Percentiles rank a stretch among this genome's conserved stretches.
These are phyloP conservation scores for Tolypocladium tundrense DNA, from an alignment of 2,329 filamentous ascomycete genomes.

Conservation along the genomic window DNA sequence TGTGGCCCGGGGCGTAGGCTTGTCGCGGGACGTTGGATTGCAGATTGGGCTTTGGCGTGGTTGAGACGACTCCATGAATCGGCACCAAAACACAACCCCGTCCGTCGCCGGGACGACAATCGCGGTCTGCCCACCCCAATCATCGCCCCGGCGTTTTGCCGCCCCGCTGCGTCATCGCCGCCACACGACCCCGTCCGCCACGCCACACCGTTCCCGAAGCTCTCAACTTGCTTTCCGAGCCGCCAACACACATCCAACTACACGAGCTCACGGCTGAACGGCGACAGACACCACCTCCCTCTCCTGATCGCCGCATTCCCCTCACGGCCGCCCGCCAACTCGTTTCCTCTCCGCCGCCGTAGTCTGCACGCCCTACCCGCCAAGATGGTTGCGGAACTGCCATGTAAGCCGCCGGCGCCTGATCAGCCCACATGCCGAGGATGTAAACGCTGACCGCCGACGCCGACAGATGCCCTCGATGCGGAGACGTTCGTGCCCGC, in stretches of 20 bases:
- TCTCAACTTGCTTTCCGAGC: not conserved
- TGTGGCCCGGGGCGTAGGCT: not conserved
- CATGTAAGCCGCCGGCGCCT: slow-evolving; percentile 26
- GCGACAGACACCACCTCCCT: not conserved
- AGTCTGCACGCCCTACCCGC: not conserved
- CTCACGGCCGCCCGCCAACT: not conserved
- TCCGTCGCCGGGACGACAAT: slow-evolving; percentile 5
- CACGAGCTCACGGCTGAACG: not conserved
- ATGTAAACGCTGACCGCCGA: slow-evolving; percentile 5
- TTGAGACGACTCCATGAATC: no score
- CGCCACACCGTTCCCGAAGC: not conserved
- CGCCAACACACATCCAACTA: not conserved
- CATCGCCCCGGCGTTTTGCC: not conserved
- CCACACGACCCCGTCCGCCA: not conserved
- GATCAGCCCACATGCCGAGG: not conserved
- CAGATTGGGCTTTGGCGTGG: not conserved
- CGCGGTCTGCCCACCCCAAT: not conserved
- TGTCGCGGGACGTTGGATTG: not conserved
- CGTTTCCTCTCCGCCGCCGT: not conserved
- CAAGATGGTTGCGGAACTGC: slow-evolving; percentile 37
- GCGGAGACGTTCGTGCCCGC: slow-evolving; percentile 67
- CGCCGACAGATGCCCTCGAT: slow-evolving; percentile 68
- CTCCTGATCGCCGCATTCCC: not conserved
- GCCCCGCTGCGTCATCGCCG: not conserved
- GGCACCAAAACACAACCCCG: not conserved